Evolutionary conservation across 2,329 filamentous ascomycete genomes (phyloP).

Genomic region (Sporothrix inflata): DNA sequence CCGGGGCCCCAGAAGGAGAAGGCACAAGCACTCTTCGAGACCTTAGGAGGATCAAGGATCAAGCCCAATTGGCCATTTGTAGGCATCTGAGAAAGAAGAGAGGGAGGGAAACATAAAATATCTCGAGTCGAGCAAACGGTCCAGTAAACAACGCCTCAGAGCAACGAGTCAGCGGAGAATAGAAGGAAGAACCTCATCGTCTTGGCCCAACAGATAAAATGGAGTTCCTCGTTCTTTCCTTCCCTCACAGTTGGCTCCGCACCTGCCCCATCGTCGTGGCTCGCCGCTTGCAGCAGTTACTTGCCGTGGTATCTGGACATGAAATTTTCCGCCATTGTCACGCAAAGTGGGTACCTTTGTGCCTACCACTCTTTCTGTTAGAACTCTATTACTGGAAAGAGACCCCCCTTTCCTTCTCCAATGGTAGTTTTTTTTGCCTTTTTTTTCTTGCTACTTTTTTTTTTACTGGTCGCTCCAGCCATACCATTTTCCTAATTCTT

Average conservation of each 20-base stretch:
- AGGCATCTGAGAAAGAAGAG: not conserved
- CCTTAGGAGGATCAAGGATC: not conserved
- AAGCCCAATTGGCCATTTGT: not conserved
- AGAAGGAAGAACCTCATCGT: not conserved
- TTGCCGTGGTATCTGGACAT: conserved; percentile 6
- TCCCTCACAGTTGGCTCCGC: not conserved
- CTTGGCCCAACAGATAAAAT: not conserved
- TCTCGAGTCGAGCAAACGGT: not conserved
- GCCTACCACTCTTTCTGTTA: conserved; percentile 20
- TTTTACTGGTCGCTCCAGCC: conserved; percentile 14
- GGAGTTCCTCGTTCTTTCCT: conserved; percentile 4
- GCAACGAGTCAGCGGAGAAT: not conserved
- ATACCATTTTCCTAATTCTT: conserved; percentile 12
- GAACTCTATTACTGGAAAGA: not conserved
- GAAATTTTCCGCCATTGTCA: conserved; percentile 19
- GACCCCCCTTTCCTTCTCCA: conserved; percentile 4
- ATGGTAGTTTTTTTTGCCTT: conserved; percentile 8
- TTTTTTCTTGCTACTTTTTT: conserved; percentile 31
- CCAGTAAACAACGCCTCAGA: not conserved
- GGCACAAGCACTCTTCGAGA: not conserved
- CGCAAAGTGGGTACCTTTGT: conserved; percentile 26
- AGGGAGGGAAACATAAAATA: not conserved
- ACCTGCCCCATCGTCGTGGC: conserved; percentile 12
- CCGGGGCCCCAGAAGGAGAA: not conserved
- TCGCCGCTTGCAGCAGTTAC: conserved; percentile 13